Base-by-base conservation (phyloP, 805 yeast genomes). In the Wickerhamiella brachini region DNA sequence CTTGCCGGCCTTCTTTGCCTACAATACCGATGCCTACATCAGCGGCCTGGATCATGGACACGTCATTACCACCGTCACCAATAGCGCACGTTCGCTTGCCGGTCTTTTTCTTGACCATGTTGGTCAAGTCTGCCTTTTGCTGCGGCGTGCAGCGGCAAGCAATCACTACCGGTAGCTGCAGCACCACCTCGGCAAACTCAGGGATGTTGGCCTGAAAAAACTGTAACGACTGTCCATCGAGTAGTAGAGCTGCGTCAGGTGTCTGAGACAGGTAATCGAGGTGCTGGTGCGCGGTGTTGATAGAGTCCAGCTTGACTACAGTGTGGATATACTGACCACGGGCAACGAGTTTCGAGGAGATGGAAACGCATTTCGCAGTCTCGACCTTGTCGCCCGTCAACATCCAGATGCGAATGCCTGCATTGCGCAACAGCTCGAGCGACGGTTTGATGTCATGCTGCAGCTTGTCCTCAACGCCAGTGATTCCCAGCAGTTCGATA, bases 21-120 rank as follows among this genome's bases (percentile, higher is more conserved):
- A 93, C 98, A 57, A 93, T 93, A 51, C 99, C 99, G 26, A 93
- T 95, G 53, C 99, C 99, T 9, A 93, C 96, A 70, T 94, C 96
- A 0, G 99, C 98, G 57, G 94, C 83, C 68, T 93, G 98, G 57
- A 93, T 93, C 99, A 93, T 93, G 59, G 95, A 85, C 34, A 93
- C 99, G 68, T 93, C 99, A 62, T 93, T 93, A 60, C 99, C 99
- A 61, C 99, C 99, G 67, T 93, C 99, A 51, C 99, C 99, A 58
- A 93, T 94, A 62, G 97, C 93, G 57, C 97, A 90, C 2, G 90
- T 97, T 49, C 98, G 72, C 62, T 85, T 86, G 5, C 86, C 85
- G 0, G 97, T 93, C 29, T 78, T 68, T 53, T 77, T 77, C 60
- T 89, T 77, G 56, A 93, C 93, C 56, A 83, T 70, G 23, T 77